A percentile compares a stretch with the other conserved stretches of the same genome.
phyloP scores from a whole-genome alignment of 75 land plant species.

The Cunninghamia lanceolata region DNA sequence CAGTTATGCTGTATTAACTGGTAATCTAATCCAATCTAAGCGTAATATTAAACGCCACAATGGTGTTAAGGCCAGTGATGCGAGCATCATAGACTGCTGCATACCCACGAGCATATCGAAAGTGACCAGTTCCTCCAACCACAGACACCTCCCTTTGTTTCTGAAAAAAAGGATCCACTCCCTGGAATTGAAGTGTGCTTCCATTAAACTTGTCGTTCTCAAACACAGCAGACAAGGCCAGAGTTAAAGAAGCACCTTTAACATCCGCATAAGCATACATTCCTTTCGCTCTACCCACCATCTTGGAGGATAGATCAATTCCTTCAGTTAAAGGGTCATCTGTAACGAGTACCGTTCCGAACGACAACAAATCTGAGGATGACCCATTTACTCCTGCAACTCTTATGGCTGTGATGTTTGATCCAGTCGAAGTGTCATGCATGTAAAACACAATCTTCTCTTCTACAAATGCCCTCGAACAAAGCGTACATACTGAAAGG shows the following conservation, averaged over 20 bases:
- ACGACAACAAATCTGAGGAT: constrained; percentile 12
- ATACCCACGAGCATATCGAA: constrained; percentile 52
- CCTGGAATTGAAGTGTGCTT: constrained; percentile 34
- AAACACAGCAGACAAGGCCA: constrained; percentile 37
- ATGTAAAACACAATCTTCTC: constrained; percentile 34
- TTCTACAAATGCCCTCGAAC: too few relatives aligned
- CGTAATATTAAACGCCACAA: background rate
- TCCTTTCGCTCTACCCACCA: constrained; percentile 56
- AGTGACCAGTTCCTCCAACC: constrained; percentile 54
- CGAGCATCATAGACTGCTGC: constrained; percentile 20
- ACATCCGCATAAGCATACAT: constrained; percentile 23
- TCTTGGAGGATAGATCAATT: constrained; percentile 30
- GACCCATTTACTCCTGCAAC: constrained; percentile 20
- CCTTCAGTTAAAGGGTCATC: constrained; percentile 48
- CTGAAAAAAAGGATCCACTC: constrained; percentile 23
- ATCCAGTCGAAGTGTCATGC: constrained; percentile 39
- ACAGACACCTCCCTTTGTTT: constrained; percentile 48
- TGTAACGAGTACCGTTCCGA: constrained; percentile 41
- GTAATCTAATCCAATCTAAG: background rate
- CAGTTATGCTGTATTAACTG: too few relatives aligned
- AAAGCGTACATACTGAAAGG: too few relatives aligned
- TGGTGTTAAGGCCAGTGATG: background rate
- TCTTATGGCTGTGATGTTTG: constrained; percentile 26
- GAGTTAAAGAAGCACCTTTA: constrained; percentile 19
- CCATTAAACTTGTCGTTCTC: constrained; percentile 36